These are phyloP conservation scores for Mucor mucedo DNA, from an alignment of 371 early-diverging fungal species.

Conservation along the genomic window DNA sequence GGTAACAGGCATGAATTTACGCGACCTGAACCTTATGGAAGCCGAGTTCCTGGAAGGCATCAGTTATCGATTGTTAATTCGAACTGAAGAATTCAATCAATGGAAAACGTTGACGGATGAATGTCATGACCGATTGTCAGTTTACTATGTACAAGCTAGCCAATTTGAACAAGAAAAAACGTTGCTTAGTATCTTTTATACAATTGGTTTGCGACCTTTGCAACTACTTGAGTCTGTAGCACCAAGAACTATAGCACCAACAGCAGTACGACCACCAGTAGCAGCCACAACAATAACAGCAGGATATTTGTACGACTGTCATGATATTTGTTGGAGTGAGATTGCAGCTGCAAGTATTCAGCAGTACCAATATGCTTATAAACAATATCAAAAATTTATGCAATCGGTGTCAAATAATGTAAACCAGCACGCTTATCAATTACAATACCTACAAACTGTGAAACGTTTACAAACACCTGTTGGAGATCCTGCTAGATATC, in stretches of 20 bases:
- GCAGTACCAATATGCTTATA: constrained; percentile 20
- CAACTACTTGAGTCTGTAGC: no score
- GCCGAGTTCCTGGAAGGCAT: constrained; percentile 69
- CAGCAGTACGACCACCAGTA: no score
- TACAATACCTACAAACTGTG: no score
- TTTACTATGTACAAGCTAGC: constrained; percentile 21
- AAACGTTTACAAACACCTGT: no score
- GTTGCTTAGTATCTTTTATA: constrained; percentile 24
- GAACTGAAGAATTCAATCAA: constrained; percentile 56
- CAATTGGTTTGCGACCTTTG: constrained; percentile 27
- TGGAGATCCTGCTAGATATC: constrained; percentile 23
- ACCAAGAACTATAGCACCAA: no score
- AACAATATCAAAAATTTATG: constrained; percentile 20
- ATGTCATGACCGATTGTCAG: constrained; percentile 27
- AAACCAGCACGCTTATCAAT: no score
- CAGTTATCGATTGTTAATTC: constrained; percentile 63
- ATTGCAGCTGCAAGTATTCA: constrained; percentile 11
- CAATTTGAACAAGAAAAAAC: constrained; percentile 23
- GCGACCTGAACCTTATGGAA: constrained; percentile 73
- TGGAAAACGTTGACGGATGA: constrained; percentile 41
- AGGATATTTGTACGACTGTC: no score
- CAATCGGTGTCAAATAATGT: no score
- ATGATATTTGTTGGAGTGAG: no score
- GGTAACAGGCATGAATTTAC: constrained; percentile 67
- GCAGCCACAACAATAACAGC: no score